phyloP scores from a whole-genome alignment of 116 monocot species.

The Phalaenopsis hybrid region DNA sequence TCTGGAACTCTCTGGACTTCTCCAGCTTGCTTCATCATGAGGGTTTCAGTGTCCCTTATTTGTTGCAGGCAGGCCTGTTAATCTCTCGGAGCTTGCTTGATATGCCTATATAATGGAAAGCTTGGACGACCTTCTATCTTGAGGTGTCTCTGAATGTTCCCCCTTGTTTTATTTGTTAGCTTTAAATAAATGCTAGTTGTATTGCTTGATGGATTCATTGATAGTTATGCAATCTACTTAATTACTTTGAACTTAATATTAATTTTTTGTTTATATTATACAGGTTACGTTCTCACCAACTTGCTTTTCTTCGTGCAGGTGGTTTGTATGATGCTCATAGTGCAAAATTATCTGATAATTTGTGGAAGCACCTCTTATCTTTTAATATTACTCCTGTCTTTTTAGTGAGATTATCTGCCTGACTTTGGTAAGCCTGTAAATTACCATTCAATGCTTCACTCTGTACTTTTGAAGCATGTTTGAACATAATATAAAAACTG shows the following conservation, averaged over 20 bases:
- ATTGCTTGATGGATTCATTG: neutral
- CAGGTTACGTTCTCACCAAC: too few relatives aligned
- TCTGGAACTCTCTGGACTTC: neutral
- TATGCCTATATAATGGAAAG: neutral
- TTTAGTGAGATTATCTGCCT: neutral
- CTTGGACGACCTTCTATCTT: too few relatives aligned
- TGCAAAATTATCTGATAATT: neutral
- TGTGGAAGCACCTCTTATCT: neutral
- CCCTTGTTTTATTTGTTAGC: neutral
- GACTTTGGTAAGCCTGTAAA: neutral
- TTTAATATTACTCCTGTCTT: neutral
- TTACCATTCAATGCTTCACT: neutral
- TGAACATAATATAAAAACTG: neutral
- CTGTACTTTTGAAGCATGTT: neutral
- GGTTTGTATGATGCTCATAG: neutral
- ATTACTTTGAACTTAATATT: too few relatives aligned
- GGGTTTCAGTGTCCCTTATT: neutral
- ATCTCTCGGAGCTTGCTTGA: constrained; percentile 3
- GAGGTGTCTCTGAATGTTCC: too few relatives aligned
- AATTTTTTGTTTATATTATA: too few relatives aligned
- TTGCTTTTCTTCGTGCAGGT: neutral
- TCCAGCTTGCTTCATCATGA: neutral
- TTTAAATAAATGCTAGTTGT: neutral
- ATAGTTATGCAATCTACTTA: too few relatives aligned
- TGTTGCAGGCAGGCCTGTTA: constrained; percentile 6